phyloP scores from a whole-genome alignment of 768 basidiomycete species.

The Termitomyces sp. region DNA sequence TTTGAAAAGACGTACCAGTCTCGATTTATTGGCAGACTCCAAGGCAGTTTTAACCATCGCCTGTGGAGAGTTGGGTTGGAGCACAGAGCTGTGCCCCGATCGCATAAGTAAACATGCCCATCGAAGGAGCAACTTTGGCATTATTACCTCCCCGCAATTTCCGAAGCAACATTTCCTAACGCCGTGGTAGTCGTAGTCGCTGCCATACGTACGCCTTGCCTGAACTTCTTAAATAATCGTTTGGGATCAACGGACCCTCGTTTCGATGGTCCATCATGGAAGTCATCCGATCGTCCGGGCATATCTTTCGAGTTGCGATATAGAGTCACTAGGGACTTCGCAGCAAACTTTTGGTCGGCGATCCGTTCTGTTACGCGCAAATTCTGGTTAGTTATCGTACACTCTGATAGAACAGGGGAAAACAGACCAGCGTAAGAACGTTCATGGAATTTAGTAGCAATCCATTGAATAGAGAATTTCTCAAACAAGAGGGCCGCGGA shows the following conservation, averaged over 20 bases:
- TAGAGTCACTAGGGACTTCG: conserved; percentile 65
- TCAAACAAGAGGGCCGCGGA: conserved; percentile 70
- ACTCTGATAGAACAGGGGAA: not conserved
- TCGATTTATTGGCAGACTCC: conserved; percentile 76
- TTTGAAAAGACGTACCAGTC: conserved; percentile 39
- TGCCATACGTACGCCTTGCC: conserved; percentile 65
- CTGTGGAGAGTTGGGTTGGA: conserved; percentile 85
- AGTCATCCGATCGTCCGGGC: conserved; percentile 62
- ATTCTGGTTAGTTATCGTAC: not conserved
- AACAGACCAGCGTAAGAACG: conserved; percentile 44
- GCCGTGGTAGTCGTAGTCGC: conserved; percentile 82
- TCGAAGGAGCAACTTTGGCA: not conserved
- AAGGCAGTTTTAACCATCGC: conserved; percentile 79
- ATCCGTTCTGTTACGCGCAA: conserved; percentile 59
- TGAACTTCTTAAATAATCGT: conserved; percentile 63
- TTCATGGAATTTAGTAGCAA: conserved; percentile 80
- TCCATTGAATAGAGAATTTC: conserved; percentile 85
- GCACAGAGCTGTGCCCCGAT: conserved; percentile 47
- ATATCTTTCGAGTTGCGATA: conserved; percentile 79
- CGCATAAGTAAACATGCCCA: not conserved
- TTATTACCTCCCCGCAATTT: conserved; percentile 48
- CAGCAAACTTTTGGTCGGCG: conserved; percentile 75
- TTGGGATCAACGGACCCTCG: conserved; percentile 49
- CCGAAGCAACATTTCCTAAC: conserved; percentile 54
- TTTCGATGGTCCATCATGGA: conserved; percentile 36